A percentile compares a stretch with the other conserved stretches of the same genome.
Conservation (phyloP, 371 early-diverging fungal genomes). For the Apophysomyces variabilis region DNA sequence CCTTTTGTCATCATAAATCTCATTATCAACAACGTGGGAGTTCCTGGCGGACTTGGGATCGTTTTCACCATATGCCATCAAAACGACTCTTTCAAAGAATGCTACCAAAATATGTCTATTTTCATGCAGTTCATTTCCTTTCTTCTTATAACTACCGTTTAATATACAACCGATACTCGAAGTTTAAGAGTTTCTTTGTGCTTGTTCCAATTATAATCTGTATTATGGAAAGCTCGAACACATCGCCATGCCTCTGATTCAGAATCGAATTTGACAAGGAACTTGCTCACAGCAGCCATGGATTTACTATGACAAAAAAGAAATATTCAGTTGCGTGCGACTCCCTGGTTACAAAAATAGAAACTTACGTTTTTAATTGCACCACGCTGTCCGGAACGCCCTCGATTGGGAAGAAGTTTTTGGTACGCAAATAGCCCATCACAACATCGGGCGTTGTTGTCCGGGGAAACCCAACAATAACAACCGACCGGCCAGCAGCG, state of each 20-base stretch:
- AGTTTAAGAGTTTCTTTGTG: constrained; percentile 27
- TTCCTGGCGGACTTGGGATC: background rate
- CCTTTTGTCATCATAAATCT: constrained; percentile 4
- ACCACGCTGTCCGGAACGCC: constrained; percentile 39
- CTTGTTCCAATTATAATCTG: constrained; percentile 26
- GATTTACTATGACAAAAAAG: constrained; percentile 27
- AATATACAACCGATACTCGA: constrained; percentile 42
- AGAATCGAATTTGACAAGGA: constrained; percentile 51
- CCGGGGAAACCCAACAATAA: constrained; percentile 39
- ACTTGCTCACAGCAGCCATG: constrained; percentile 39
- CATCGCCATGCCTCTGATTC: constrained; percentile 59
- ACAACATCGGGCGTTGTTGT: constrained; percentile 33
- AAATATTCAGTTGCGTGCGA: background rate
- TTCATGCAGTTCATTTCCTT: background rate
- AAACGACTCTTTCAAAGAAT: constrained; percentile 16
- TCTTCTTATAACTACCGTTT: constrained; percentile 13
- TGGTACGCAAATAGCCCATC: constrained; percentile 40
- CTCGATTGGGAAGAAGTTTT: constrained; percentile 47
- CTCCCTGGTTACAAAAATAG: background rate
- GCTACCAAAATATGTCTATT: constrained; percentile 10
- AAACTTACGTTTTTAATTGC: constrained; percentile 43
- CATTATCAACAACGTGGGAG: constrained; percentile 8
- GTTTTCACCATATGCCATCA: background rate
- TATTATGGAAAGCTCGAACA: constrained; percentile 53
- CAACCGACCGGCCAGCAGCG: constrained; percentile 47